These are phyloP conservation scores for Aspergillus felis DNA, from an alignment of 2,329 filamentous ascomycete species.

Conservation along the genomic window DNA sequence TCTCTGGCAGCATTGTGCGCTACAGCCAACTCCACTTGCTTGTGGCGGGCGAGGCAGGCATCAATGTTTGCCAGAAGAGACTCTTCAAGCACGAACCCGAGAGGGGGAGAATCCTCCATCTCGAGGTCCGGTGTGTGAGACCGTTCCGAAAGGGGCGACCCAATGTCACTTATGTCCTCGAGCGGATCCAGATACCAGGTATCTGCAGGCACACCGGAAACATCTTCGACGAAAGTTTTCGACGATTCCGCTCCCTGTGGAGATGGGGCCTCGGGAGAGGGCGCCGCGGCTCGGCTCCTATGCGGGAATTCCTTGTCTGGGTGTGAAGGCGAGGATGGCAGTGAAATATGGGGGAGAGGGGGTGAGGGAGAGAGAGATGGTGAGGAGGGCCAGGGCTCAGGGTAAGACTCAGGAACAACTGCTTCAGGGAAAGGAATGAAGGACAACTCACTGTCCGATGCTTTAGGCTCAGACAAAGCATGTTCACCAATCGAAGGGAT, in stretches of 20 bases:
- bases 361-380: background rate
- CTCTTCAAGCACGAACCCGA: background rate
- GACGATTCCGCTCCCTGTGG: background rate
- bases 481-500: background rate
- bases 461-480: background rate
- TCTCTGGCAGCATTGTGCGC: background rate
- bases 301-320: background rate
- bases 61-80: constrained; percentile 1
- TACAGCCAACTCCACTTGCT: constrained; percentile 3
- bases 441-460: background rate
- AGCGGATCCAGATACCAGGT: background rate
- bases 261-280: background rate
- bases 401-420: background rate
- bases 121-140: constrained; percentile 7
- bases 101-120: background rate
- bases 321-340: background rate
- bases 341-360: background rate
- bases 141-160: constrained; percentile 9
- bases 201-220: background rate
- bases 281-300: background rate
- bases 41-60: constrained; percentile 1
- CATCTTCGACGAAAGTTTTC: background rate
- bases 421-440: background rate
- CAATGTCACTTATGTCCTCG: constrained; percentile 8
- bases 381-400: background rate